phyloP scores from a whole-genome alignment of 768 basidiomycete genomes.

The Macrocybe gigantea region DNA sequence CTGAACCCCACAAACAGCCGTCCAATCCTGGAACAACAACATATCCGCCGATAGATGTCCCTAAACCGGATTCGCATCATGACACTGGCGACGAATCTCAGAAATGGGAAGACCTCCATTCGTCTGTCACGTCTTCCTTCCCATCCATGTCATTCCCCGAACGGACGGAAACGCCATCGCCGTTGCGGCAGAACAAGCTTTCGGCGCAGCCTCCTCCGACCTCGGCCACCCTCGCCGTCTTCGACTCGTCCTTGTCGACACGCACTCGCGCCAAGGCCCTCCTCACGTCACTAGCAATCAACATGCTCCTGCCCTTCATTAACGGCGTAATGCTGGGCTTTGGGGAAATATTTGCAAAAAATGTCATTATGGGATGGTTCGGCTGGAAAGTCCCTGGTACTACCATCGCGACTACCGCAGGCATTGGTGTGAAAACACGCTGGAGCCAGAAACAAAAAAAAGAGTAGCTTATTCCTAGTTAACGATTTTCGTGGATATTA shows the following conservation, averaged over 20 bases:
- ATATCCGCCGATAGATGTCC: conserved; percentile 11
- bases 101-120: conserved; percentile 72
- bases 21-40: background rate
- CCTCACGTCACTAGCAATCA: conserved; percentile 74
- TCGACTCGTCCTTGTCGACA: conserved; percentile 60
- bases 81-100: conserved; percentile 42
- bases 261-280: conserved; percentile 66
- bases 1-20: too few relatives aligned
- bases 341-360: conserved; percentile 87
- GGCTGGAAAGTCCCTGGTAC: conserved; percentile 36
- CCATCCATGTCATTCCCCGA: conserved; percentile 80
- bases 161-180: conserved; percentile 47
- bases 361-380: conserved; percentile 54
- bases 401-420: conserved; percentile 31
- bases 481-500: too few relatives aligned
- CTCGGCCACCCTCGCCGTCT: conserved; percentile 63
- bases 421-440: conserved; percentile 18
- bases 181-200: conserved; percentile 18
- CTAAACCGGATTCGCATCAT: conserved; percentile 28
- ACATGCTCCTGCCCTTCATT: conserved; percentile 80
- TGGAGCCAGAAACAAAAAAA: conserved; percentile 18
- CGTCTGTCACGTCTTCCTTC: conserved; percentile 56
- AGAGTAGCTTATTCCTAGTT: conserved; percentile 3
- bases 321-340: conserved; percentile 98
- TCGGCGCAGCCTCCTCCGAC: conserved; percentile 21